Percentiles rank a stretch among this genome's conserved stretches.
These are phyloP conservation scores for Trichophyton schoenleinii DNA, from an alignment of 2,329 filamentous ascomycete species.

Conservation along the genomic window DNA sequence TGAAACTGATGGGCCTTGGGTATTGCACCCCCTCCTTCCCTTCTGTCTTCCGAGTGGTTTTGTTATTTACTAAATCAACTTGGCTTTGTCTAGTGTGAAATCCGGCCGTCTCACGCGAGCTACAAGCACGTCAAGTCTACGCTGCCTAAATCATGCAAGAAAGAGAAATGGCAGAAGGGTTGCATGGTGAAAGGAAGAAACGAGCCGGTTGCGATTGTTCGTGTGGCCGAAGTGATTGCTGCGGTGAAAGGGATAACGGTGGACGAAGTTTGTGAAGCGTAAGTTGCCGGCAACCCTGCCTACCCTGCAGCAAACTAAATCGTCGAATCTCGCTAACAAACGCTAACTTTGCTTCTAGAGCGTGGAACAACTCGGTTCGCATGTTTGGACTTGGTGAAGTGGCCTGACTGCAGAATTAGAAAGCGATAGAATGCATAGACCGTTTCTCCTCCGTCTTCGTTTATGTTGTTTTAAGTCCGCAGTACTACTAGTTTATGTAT, in stretches of 20 bases:
- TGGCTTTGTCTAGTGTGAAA: constrained; percentile 56
- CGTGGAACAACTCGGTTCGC: constrained; percentile 66
- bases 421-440: neutral
- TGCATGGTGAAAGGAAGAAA: constrained; percentile 90
- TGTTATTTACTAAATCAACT: neutral
- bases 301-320: neutral
- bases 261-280: constrained; percentile 72
- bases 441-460: too few species aligned
- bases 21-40: constrained; percentile 16
- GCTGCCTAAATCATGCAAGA: constrained; percentile 76
- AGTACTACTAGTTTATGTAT: neutral
- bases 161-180: constrained; percentile 84
- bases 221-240: constrained; percentile 80
- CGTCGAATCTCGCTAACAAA: constrained; percentile 15
- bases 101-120: constrained; percentile 75
- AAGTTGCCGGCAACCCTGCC: constrained; percentile 23
- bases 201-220: constrained; percentile 75
- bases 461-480: too few species aligned
- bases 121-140: constrained; percentile 60
- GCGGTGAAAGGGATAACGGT: constrained; percentile 67
- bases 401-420: neutral
- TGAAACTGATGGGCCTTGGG: constrained; percentile 91
- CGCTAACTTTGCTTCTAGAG: constrained; percentile 28
- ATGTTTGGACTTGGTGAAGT: constrained; percentile 61
- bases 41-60: neutral